Evolutionary conservation across 768 basidiomycete genomes (phyloP).

Genomic region (Tubosaeta brunneosetosa): DNA sequence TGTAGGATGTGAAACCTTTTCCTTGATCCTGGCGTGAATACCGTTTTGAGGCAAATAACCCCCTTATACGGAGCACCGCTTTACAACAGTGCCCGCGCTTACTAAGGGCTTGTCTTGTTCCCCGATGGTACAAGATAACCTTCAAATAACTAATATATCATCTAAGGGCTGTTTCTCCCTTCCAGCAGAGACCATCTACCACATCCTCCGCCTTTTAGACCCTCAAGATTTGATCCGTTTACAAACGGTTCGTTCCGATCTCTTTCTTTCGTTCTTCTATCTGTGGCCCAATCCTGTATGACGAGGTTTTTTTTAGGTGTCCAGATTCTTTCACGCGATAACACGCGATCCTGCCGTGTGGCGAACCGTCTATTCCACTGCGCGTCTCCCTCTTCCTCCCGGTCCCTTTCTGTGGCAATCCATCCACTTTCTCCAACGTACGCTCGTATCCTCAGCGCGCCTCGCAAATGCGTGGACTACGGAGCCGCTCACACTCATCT

Average conservation of each 20-base stretch:
- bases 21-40: neutral
- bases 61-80: neutral
- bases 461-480: slow-evolving; percentile 13
- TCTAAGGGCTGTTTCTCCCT: neutral
- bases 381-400: slow-evolving; percentile 13
- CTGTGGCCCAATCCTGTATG: neutral
- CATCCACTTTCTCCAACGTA: slow-evolving; percentile 11
- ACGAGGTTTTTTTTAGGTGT: slow-evolving; percentile 9
- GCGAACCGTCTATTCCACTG: slow-evolving; percentile 8
- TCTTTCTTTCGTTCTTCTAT: neutral
- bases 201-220: slow-evolving; percentile 2
- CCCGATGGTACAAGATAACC: slow-evolving; percentile 10
- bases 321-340: slow-evolving; percentile 9
- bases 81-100: neutral
- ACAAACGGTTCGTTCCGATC: slow-evolving; percentile 7
- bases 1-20: slow-evolving; percentile 9
- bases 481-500: slow-evolving; percentile 8
- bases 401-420: slow-evolving; percentile 22
- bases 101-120: neutral
- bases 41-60: neutral
- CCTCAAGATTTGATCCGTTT: slow-evolving; percentile 16
- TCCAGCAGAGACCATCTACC: slow-evolving; percentile 15
- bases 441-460: slow-evolving; percentile 15
- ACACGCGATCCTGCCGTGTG: slow-evolving; percentile 11
- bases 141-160: neutral